These are phyloP conservation scores for Coleophoma cylindrospora DNA, from an alignment of 2,329 filamentous ascomycete species.

Conservation along the genomic window DNA sequence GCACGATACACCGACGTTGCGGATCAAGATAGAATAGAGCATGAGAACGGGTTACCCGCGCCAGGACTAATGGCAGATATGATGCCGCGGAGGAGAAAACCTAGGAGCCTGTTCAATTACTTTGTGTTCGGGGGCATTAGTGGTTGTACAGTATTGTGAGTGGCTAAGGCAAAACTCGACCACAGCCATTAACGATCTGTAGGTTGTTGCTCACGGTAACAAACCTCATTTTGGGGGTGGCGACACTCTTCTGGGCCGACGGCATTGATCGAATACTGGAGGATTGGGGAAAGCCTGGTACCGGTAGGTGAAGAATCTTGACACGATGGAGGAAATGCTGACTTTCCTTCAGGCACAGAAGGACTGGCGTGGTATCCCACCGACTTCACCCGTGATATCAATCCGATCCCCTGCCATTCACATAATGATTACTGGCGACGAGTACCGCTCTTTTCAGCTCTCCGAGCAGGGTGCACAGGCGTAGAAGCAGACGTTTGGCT, in stretches of 20 bases:
- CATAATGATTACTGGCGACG: conserved; percentile 69
- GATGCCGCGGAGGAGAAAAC: too few species aligned
- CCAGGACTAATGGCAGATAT: too few species aligned
- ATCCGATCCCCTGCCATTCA: conserved; percentile 56
- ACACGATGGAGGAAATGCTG: neutral
- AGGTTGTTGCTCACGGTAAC: conserved; percentile 28
- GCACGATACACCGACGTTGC: too few species aligned
- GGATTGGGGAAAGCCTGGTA: conserved; percentile 32
- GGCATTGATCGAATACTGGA: conserved; percentile 24
- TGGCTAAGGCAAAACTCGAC: conserved; percentile 1
- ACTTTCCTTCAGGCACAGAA: conserved; percentile 22
- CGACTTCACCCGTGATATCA: conserved; percentile 45
- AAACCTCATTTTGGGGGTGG: conserved; percentile 26
- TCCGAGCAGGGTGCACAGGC: conserved; percentile 53
- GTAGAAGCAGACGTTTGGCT: conserved; percentile 69
- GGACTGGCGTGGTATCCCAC: conserved; percentile 40
- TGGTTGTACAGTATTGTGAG: conserved; percentile 31
- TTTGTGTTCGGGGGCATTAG: conserved; percentile 30
- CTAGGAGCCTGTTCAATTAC: conserved; percentile 15
- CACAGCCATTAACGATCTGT: neutral
- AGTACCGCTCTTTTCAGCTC: conserved; percentile 57
- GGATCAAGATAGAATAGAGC: too few species aligned
- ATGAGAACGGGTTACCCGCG: too few species aligned
- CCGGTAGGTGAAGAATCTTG: conserved; percentile 9
- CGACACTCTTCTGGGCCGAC: conserved; percentile 24